Base-by-base conservation (phyloP, 129 eudicot species). In the Lonicera japonica region DNA sequence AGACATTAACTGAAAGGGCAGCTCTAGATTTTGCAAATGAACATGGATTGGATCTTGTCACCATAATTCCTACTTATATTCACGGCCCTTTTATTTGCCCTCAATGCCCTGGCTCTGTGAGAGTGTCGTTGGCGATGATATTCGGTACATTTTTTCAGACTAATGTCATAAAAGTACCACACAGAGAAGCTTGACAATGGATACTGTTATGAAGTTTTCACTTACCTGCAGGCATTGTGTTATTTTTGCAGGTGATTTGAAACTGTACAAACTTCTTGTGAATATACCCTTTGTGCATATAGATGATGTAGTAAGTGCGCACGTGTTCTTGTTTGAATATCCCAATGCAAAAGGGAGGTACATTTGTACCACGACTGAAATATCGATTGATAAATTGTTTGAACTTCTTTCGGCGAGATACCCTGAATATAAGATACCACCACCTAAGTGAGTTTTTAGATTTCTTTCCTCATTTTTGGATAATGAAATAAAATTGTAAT, bases 61-160 rank as follows among this genome's bases (percentile, higher is more conserved):
- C 73, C 17, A 77, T 76, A n/a, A 9, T 70, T 43, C 81, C 81
- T 11, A 59, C 81, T 4, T 76, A 69, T 65, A 66, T 66, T 11
- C 41, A 64, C 3, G 81, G 81, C 6, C 76, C 77, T 11, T 76
- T 76, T 43, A 60, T 76, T 16, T 58, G 73, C 41, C 65, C 77
- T 36, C 34, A 45, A 13, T 21, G 48, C 7, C 81, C 81, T 5
- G 73, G 65, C 8, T 58, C 77, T 1, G 77, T 76, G 14, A 29
- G 60, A 7, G 22, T 58, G 7, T 60, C 66, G 21, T 15, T 76
- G 81, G 64, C 73, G 4, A 45, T 76, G 69, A 70, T 70, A 15
- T 22, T 65, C 15, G 82, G 82, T 77, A 70, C 36, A 65, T 58
- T 45, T 47, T 8, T 54, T 13, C 41, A 29, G 36, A 6, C 36